Base-by-base conservation (phyloP, 768 basidiomycete genomes). In the Sistotremastrum niveocremeum region DNA sequence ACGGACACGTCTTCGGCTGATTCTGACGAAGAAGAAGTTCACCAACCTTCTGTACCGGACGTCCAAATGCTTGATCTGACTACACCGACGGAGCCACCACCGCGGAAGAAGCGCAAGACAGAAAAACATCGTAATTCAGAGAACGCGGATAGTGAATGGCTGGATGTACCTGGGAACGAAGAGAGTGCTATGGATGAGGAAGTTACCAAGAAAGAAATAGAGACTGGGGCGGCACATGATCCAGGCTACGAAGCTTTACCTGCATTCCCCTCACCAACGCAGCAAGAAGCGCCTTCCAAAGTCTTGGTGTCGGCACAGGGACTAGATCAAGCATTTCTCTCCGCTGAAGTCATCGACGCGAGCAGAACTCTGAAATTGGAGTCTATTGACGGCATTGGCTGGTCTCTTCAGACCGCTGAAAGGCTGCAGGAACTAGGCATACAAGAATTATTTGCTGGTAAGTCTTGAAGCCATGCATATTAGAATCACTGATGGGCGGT, bases 371-470 rank as follows among this genome's bases (percentile, higher is more conserved):
- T 72, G 3, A 61, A 71, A 10, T 41, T 50, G 2, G 50, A 55
- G 48, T 53, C 28, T 52, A 60, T 39, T 4, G 62, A 64, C n/a
- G 64, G 56, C 29, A 48, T 67, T 0, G 74, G 72, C 3, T 64
- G 91, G 12, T 72, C 74, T 46, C 69, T 67, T 54, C 77, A 67
- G 57, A 84, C 73, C 42, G 65, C 73, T 52, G 76, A 62, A 53
- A 68, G 84, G 38, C 57, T 97, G 45, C 61, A 68, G 32, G 84
- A 87, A 30, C 68, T 89, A 20, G 90, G 89, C 2, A 78, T 97
- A n/a, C 70, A 67, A 4, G 81, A 90, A 48, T 68, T 94, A 47
- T 95, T 97, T 61, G 88, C 90, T 45, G 90, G 90, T 88, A 53
- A 51, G 76, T 61, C 20, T 45, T 28, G 4, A 28, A 4, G 11